Conservation (phyloP, 2,329 filamentous ascomycete species). For the Metarhizium guizhouense region DNA sequence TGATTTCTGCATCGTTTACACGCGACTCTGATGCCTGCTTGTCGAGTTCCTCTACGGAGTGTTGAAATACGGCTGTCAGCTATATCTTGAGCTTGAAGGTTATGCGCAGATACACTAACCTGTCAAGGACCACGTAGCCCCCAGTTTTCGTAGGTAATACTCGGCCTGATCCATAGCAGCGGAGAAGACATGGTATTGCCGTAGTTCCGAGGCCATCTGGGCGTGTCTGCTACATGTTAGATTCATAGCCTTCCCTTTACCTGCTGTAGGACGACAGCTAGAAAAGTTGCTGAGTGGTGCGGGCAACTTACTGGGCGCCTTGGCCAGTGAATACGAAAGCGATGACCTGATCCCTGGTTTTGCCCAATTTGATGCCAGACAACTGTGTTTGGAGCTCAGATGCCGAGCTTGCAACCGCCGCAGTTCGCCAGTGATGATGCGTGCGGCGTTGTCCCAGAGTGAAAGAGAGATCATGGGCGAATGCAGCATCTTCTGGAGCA, state of each 20-base stretch:
- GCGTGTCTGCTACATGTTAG: neutral
- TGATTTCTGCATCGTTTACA: conserved; percentile 10
- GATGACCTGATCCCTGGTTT: neutral
- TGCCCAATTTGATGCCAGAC: neutral
- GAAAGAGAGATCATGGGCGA: conserved; percentile 14
- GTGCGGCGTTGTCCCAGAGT: conserved; percentile 20
- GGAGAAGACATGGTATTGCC: conserved; percentile 1
- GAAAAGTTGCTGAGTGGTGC: too few relatives aligned
- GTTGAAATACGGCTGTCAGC: too few relatives aligned
- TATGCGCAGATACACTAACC: too few relatives aligned
- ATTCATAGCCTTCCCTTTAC: too few relatives aligned
- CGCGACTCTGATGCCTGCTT: conserved; percentile 5
- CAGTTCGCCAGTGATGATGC: conserved; percentile 12
- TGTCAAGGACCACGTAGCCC: conserved; percentile 16
- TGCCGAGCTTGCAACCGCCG: conserved; percentile 4
- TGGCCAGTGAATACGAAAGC: conserved; percentile 24
- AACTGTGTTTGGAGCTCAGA: conserved; percentile 7
- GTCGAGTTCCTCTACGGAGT: conserved; percentile 14
- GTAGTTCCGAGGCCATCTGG: conserved; percentile 5
- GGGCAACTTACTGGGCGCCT: conserved; percentile 22
- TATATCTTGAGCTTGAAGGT: too few relatives aligned
- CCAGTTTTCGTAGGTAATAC: conserved; percentile 9
- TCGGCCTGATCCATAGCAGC: conserved; percentile 13
- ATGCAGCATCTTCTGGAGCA: neutral
- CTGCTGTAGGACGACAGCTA: too few relatives aligned